Evolutionary conservation across 2,329 filamentous ascomycete species (phyloP).

Genomic region (Aspergillus ochraceoroseus): DNA sequence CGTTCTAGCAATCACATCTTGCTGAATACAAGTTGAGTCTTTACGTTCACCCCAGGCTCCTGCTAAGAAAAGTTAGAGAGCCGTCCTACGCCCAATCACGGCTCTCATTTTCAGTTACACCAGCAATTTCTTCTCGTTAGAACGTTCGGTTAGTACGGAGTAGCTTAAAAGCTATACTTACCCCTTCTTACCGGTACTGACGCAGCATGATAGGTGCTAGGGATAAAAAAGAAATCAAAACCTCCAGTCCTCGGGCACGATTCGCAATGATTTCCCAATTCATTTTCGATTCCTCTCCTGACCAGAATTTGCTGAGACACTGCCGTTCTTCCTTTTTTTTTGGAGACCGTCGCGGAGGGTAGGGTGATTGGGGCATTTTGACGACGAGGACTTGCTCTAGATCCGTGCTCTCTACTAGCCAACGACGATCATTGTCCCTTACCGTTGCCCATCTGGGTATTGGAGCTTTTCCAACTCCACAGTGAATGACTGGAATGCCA

Average conservation of each 20-base stretch:
- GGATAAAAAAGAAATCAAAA: neutral
- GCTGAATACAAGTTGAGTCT: slow-evolving; percentile 16
- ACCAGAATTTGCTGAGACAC: slow-evolving; percentile 5
- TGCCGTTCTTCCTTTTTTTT: neutral
- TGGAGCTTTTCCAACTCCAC: slow-evolving; percentile 3
- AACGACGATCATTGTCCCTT: slow-evolving; percentile 10
- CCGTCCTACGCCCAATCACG: too few species aligned
- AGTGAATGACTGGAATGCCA: slow-evolving; percentile 6
- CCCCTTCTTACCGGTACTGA: neutral
- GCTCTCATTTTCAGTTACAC: too few species aligned
- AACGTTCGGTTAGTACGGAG: too few species aligned
- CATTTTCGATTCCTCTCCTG: slow-evolving; percentile 9
- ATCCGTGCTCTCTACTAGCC: slow-evolving; percentile 9
- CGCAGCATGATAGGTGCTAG: neutral
- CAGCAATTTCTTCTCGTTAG: too few species aligned
- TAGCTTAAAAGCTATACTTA: too few species aligned
- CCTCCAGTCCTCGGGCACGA: too few species aligned
- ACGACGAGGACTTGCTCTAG: slow-evolving; percentile 11
- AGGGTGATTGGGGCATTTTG: slow-evolving; percentile 11
- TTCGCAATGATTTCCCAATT: slow-evolving; percentile 17
- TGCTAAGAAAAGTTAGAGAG: too few species aligned
- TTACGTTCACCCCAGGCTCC: too few species aligned
- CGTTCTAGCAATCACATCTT: slow-evolving; percentile 18
- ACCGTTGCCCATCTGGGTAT: slow-evolving; percentile 2
- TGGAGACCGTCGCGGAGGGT: slow-evolving; percentile 3